Evolutionary conservation across 2,329 filamentous ascomycete genomes (phyloP).

Genomic region (Colletotrichum lindemuthianum): DNA sequence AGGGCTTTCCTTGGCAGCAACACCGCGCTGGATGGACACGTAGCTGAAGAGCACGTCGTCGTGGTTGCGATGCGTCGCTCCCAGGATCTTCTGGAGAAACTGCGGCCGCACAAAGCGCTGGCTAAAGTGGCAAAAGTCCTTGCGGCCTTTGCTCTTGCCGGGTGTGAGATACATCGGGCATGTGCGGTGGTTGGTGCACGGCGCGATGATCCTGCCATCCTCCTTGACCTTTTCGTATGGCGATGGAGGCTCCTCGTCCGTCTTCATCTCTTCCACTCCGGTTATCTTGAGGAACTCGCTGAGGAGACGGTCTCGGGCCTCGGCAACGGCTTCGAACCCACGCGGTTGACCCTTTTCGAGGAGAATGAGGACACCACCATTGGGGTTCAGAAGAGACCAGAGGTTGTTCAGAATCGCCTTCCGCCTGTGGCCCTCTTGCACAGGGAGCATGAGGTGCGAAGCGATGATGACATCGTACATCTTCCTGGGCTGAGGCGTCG

Average conservation of each 20-base stretch:
- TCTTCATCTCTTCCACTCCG: conserved; percentile 49
- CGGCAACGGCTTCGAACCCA: conserved; percentile 92
- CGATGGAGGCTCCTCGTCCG: conserved; percentile 51
- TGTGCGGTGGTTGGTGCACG: conserved; percentile 87
- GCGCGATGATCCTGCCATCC: conserved; percentile 72
- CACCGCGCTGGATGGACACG: conserved; percentile 83
- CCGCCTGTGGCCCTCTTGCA: conserved; percentile 80
- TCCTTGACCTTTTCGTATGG: conserved; percentile 59
- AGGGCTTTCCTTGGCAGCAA: conserved; percentile 44
- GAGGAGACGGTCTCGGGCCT: conserved; percentile 82
- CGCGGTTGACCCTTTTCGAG: conserved; percentile 91
- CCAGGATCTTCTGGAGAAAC: conserved; percentile 82
- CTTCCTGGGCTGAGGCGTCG: conserved; percentile 71
- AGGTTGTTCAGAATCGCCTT: conserved; percentile 86
- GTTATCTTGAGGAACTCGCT: conserved; percentile 78
- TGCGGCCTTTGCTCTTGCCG: conserved; percentile 77
- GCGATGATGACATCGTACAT: conserved; percentile 91
- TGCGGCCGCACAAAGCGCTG: conserved; percentile 88
- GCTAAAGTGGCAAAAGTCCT: conserved; percentile 90
- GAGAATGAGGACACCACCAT: conserved; percentile 87
- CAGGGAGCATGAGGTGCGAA: conserved; percentile 81
- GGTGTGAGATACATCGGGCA: conserved; percentile 89
- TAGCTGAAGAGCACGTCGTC: conserved; percentile 95
- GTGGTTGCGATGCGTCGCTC: conserved; percentile 77
- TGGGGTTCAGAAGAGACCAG: conserved; percentile 85